Evolutionary conservation across 2,329 filamentous ascomycete genomes (phyloP).

Genomic region (Byssoonygena ceratinophila): DNA sequence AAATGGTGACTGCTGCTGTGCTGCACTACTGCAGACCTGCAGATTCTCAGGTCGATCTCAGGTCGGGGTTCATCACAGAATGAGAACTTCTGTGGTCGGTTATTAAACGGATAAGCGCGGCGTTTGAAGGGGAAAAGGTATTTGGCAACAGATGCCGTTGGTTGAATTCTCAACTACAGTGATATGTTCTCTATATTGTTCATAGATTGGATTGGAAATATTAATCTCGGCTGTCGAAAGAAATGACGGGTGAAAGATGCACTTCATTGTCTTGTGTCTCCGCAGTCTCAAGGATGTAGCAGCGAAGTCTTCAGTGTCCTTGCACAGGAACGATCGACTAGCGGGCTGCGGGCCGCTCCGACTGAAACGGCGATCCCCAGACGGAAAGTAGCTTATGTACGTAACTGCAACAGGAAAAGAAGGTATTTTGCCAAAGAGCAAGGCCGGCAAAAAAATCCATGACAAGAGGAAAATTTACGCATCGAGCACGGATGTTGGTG

Average conservation of each 20-base stretch:
- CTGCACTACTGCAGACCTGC: background rate
- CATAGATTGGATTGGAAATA: too few species aligned
- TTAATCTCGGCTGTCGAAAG: too few species aligned
- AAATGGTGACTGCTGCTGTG: too few species aligned
- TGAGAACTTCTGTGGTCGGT: background rate
- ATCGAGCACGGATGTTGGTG: background rate
- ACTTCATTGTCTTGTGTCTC: background rate
- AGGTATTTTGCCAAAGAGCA: background rate
- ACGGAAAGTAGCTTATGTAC: background rate
- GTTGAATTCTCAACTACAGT: background rate
- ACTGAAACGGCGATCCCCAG: slow-evolving; percentile 12
- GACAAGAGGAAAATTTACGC: background rate
- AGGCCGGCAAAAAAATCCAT: background rate
- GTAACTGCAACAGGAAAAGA: background rate
- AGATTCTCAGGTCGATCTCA: background rate
- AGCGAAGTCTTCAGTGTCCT: slow-evolving; percentile 5
- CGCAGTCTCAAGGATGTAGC: slow-evolving; percentile 1
- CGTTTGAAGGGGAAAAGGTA: background rate
- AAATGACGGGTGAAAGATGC: background rate
- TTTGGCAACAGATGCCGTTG: background rate
- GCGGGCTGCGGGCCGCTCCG: slow-evolving; percentile 11
- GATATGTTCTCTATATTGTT: too few species aligned
- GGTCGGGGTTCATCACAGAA: slow-evolving; percentile 1
- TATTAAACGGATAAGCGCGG: slow-evolving; percentile 4
- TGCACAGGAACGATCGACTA: slow-evolving; percentile 9